Evolutionary conservation across 2,329 filamentous ascomycete species (phyloP), one percentile per base, ranked within the genome.

Genomic region (Teratosphaeria nubilosa): DNA sequence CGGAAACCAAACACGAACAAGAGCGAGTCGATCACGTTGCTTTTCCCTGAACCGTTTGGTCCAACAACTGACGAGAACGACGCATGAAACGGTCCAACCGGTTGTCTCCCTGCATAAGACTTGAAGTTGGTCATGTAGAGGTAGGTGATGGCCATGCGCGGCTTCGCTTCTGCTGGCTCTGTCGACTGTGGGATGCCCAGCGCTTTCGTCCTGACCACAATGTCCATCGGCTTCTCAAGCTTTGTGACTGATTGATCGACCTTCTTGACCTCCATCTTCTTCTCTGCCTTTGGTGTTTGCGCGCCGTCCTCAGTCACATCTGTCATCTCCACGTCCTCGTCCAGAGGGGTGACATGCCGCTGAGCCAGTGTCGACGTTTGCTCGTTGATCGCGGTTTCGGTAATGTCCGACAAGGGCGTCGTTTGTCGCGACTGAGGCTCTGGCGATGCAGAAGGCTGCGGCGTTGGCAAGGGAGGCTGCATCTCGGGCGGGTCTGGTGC

Each of bases 1-100:
- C 94, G 86, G 77, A 99, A 99, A 56, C 95, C 94, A 70, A 99
- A 99, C n/a, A 99, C 94, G 69, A 99, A 99, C 0, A 99, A 83
- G 30, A 99, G 78, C 1, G 94, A 96, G 74, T 99, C 94, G 70
- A 99, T 99, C 62, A 99, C 95, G 68, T 99, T 99, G 24, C 94
- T 97, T 73, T 99, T 99, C 59, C 94, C 94, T 10, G 94, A 99
- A 61, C 94, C 94, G 72, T 99, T 99, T 54, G 95, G 94, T 0
- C 94, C 95, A 10, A 99, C 94, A 1, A 99, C 94, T 0, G 94
- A 96, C 1, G 94, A 96, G 75, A 99, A 99, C 0, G 94, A 99
- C 1, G 90, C 83, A 72, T 99, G 94, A 72, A 99, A 99, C 0
- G 94, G 94, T 0, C 94, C 94, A 59, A 99, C 94, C 75, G 95